A percentile compares a stretch with the other conserved stretches of the same genome.
phyloP scores from a whole-genome alignment of 768 basidiomycete species.

The Suillus subaureus region DNA sequence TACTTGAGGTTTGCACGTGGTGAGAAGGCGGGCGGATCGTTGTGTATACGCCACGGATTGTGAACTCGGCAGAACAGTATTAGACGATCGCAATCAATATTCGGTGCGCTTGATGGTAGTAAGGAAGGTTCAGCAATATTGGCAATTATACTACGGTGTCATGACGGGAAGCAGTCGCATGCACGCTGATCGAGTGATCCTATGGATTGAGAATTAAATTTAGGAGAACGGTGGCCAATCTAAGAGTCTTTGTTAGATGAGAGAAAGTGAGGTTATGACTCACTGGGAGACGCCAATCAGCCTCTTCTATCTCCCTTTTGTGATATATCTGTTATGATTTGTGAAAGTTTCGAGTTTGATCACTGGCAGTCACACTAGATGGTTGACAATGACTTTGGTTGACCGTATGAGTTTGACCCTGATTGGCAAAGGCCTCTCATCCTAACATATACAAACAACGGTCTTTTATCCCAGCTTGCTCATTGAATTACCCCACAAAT shows the following conservation, averaged over 20 bases:
- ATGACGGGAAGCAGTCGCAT: background rate
- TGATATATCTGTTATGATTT: background rate
- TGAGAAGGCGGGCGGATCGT: background rate
- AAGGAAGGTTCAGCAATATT: background rate
- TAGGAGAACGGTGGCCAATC: background rate
- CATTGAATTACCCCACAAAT: too few relatives aligned
- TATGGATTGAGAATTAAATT: background rate
- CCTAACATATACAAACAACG: conserved; percentile 8
- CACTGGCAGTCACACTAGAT: too few relatives aligned
- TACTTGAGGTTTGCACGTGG: background rate
- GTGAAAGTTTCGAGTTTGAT: background rate
- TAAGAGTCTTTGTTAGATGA: background rate
- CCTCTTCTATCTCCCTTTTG: background rate
- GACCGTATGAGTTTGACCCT: background rate
- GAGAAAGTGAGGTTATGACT: background rate
- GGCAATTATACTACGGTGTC: background rate
- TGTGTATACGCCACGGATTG: background rate
- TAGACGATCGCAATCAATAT: background rate
- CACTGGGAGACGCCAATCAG: background rate
- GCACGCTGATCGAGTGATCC: background rate
- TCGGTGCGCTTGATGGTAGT: background rate
- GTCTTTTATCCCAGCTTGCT: too few relatives aligned
- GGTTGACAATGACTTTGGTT: too few relatives aligned
- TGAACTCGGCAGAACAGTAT: background rate
- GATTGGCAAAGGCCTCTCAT: conserved; percentile 2